phyloP scores from a whole-genome alignment of 495 filamentous ascomycete genomes.

The Trichoderma virens region DNA sequence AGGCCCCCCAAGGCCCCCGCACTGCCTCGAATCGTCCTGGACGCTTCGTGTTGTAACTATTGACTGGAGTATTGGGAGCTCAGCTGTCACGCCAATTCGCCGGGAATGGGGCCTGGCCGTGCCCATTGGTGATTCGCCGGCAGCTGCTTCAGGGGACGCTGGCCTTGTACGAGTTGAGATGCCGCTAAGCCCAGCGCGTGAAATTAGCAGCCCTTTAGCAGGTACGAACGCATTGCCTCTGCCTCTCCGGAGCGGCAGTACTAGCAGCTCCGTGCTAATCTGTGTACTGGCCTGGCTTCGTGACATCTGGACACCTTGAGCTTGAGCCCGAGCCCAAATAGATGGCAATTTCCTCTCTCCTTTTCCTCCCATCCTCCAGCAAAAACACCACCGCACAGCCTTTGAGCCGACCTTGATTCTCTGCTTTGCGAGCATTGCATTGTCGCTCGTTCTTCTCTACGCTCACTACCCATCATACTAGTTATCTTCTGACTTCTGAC shows the following conservation, averaged over 20 bases:
- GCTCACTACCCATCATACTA: conserved; percentile 1
- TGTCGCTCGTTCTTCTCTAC: conserved; percentile 9
- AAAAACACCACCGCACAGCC: not conserved
- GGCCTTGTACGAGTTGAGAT: not conserved
- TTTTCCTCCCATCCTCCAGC: not conserved
- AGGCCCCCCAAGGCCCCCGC: not conserved
- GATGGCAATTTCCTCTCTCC: not conserved
- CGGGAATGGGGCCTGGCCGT: no score
- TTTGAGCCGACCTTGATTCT: not conserved
- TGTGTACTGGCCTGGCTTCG: not conserved
- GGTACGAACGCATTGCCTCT: not conserved
- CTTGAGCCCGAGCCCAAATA: not conserved
- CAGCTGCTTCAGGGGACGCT: not conserved
- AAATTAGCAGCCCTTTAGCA: no score
- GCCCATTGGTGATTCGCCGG: no score
- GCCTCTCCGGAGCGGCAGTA: not conserved
- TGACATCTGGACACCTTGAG: conserved; percentile 2
- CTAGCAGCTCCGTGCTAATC: not conserved
- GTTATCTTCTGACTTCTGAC: not conserved
- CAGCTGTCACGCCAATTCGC: no score
- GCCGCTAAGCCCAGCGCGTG: conserved; percentile 6
- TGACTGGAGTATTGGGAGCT: no score
- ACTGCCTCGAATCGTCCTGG: no score
- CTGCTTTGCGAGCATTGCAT: conserved; percentile 4
- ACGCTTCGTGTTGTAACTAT: no score